Evolutionary conservation across 306 rosid genomes (phyloP), one percentile per base, ranked within the genome.

Genomic region (Cucurbita maxima): DNA sequence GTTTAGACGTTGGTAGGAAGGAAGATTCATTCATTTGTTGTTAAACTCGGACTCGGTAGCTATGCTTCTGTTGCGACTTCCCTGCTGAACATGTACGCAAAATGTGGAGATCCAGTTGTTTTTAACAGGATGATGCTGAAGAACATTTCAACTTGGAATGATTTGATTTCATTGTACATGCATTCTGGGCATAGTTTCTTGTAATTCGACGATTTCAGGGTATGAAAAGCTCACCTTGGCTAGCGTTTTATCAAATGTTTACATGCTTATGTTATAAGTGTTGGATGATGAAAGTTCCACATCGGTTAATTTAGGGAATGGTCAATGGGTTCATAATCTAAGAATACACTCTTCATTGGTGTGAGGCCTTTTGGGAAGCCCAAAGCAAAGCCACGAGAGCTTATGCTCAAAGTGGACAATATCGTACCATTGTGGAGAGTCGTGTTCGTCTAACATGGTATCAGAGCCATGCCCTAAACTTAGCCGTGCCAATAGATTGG

Each of bases 41-140:
- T 88, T 20, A 88, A 93, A 74, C 83, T 81, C 5, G 97, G 97
- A 41, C 73, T 84, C 7, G 53, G 90, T 22, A 76, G 88, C 52
- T 83, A 68, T 55, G 80, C 81, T 76, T 81, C 90, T 44, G 94
- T 88, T 10, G 85, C 89, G 0, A 90, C 89, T 76, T 90, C 96
- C 6, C 70, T 90, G 79, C 80, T 93, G n/a, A 93, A 90, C 80
- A 93, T 93, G 98, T 93, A 93, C 79, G 89, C 84, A 40, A 93
- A 90, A 80, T 82, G 86, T 5, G 89, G 98, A 15, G 88, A 90
- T 81, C 80, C 83, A 66, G 72, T 79, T 63, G 90, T 93, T 76
- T 90, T 88, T 48, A 82, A 90, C 30, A 78, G 87, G 79, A 88
- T 90, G 87, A 86, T 86, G 73, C 30, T 79, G 66, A 90, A 75